These are phyloP conservation scores for Prunus mongolica DNA, from an alignment of 306 rosid genomes.

Conservation along the genomic window DNA sequence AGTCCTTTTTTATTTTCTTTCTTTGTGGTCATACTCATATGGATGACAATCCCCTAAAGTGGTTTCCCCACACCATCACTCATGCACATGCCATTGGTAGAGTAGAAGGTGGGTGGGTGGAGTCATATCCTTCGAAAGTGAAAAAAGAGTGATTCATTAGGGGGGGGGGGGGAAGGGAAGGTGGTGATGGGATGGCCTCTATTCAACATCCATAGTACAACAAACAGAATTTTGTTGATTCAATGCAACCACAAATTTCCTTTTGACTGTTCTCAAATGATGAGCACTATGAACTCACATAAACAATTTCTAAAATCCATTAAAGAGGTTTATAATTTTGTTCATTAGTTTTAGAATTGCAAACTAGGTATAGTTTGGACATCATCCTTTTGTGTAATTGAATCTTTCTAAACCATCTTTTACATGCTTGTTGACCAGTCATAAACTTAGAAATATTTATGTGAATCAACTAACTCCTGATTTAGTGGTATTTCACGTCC, in stretches of 20 bases:
- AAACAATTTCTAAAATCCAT: not conserved
- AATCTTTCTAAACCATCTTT: too few relatives aligned
- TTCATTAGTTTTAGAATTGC: not conserved
- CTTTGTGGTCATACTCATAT: constrained; percentile 10
- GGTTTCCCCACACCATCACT: constrained; percentile 62
- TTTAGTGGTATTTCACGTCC: too few relatives aligned
- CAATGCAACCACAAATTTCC: constrained; percentile 1
- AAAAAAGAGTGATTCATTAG: not conserved
- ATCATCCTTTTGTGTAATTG: too few relatives aligned
- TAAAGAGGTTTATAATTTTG: not conserved
- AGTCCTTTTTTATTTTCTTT: constrained; percentile 14
- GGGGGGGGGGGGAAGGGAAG: not conserved
- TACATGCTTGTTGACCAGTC: too few relatives aligned
- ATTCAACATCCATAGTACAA: not conserved
- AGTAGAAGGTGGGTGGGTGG: constrained; percentile 38
- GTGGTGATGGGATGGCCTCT: constrained; percentile 9
- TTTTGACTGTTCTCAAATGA: not conserved
- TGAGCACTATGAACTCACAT: not conserved
- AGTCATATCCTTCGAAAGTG: constrained; percentile 43
- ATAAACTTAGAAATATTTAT: too few relatives aligned
- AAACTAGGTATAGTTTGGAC: too few relatives aligned
- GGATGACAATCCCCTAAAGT: constrained; percentile 47
- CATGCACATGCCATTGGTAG: constrained; percentile 69
- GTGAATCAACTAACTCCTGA: too few relatives aligned
- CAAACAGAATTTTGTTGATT: constrained; percentile 12